phyloP scores from a whole-genome alignment of 352 stramenopile genomes.

The Elongisporangium anandrum region DNA sequence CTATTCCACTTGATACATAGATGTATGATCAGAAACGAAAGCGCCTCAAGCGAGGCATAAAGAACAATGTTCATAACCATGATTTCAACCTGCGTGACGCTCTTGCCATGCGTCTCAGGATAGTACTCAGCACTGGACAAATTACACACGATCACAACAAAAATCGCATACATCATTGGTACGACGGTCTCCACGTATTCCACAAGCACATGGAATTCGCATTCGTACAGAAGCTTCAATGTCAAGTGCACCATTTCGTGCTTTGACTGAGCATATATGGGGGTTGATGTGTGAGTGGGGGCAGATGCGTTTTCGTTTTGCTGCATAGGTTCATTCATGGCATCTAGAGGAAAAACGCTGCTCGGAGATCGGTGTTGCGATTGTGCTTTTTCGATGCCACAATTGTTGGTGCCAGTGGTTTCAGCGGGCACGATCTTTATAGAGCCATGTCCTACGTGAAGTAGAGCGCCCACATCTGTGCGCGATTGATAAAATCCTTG shows the following conservation, averaged over 20 bases:
- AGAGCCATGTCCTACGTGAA: too few species aligned
- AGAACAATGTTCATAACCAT: constrained; percentile 15
- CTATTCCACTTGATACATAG: constrained; percentile 11
- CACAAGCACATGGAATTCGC: constrained; percentile 24
- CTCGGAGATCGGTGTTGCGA: too few species aligned
- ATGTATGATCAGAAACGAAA: constrained; percentile 17
- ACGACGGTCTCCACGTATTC: constrained; percentile 35
- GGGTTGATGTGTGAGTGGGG: too few species aligned
- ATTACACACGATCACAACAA: constrained; percentile 16
- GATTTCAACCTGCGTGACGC: neutral
- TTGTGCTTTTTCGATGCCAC: too few species aligned
- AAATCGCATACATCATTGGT: constrained; percentile 26
- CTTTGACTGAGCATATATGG: neutral
- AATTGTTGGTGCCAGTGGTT: too few species aligned
- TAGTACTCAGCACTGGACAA: constrained; percentile 30
- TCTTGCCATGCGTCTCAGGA: constrained; percentile 16
- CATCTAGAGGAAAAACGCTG: too few species aligned
- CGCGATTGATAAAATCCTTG: too few species aligned
- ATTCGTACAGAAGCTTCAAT: constrained; percentile 16
- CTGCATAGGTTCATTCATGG: too few species aligned
- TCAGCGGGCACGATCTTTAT: too few species aligned
- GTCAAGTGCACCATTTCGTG: neutral
- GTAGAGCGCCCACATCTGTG: too few species aligned
- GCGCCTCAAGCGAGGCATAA: constrained; percentile 21
- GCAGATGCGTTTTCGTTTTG: too few species aligned